These are phyloP conservation scores for Aciculosporium take DNA, from an alignment of 2,329 filamentous ascomycete species.

Conservation along the genomic window DNA sequence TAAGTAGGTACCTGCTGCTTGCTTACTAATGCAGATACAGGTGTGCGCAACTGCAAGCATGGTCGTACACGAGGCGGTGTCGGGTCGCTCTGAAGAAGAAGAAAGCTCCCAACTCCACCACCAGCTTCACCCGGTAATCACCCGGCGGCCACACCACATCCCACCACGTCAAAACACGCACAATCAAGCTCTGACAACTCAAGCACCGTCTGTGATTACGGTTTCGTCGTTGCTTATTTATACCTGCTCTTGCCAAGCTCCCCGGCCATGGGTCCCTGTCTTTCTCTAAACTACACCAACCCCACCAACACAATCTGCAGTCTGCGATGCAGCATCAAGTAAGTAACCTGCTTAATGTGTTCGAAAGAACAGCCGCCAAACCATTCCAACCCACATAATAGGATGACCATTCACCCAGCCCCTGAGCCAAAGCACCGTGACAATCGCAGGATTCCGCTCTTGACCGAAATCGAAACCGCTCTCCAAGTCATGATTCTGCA, in stretches of 20 bases:
- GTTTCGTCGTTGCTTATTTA: neutral
- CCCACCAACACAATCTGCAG: neutral
- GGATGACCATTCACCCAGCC: neutral
- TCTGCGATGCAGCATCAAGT: neutral
- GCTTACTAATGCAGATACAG: too few relatives aligned
- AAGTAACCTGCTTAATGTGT: neutral
- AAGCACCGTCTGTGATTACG: neutral
- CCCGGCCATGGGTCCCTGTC: neutral
- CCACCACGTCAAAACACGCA: too few relatives aligned
- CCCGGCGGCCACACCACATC: too few relatives aligned
- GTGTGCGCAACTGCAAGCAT: too few relatives aligned
- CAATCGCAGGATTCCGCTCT: neutral
- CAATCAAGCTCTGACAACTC: neutral
- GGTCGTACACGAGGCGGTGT: too few relatives aligned
- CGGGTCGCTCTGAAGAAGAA: too few relatives aligned
- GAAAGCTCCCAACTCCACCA: too few relatives aligned
- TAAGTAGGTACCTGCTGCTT: too few relatives aligned
- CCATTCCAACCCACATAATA: neutral
- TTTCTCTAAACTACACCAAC: neutral
- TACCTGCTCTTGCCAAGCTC: neutral
- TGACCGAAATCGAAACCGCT: constrained; percentile 1
- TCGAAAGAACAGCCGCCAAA: neutral
- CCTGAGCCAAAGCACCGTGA: neutral
- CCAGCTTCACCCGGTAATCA: too few relatives aligned
- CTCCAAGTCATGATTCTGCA: neutral